A percentile compares a stretch with the other conserved stretches of the same genome.
Evolutionary conservation across 495 filamentous ascomycete species (phyloP).

Genomic region (Hypoxylon intermedium): DNA sequence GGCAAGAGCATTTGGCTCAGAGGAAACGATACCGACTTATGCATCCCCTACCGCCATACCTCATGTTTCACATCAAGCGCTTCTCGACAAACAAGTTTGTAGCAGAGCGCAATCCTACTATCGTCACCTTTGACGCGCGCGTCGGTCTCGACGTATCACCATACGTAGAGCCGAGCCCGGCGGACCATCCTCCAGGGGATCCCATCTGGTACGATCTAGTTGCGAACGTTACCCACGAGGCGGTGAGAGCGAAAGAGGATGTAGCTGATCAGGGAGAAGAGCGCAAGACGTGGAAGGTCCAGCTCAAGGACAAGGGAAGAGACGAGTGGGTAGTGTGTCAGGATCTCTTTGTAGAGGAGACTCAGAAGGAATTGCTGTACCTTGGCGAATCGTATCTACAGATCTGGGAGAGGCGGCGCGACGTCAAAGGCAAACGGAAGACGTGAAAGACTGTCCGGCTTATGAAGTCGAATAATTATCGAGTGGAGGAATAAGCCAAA

Average conservation of each 20-base stretch:
- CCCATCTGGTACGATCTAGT: conserved; percentile 96
- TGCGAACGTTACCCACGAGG: conserved; percentile 93
- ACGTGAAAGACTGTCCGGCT: conserved; percentile 10
- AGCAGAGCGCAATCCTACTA: conserved; percentile 93
- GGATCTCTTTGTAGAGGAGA: conserved; percentile 89
- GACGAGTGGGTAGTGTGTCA: conserved; percentile 93
- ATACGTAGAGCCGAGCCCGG: conserved; percentile 69
- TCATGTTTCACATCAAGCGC: conserved; percentile 95
- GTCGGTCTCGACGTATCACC: conserved; percentile 81
- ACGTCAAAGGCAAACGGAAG: conserved; percentile 40
- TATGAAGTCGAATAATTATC: neutral
- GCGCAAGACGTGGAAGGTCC: conserved; percentile 80
- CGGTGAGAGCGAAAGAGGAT: conserved; percentile 75
- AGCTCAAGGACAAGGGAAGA: conserved; percentile 65
- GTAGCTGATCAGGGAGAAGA: conserved; percentile 82
- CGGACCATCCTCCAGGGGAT: conserved; percentile 68
- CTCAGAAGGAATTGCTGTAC: conserved; percentile 84
- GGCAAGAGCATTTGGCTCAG: conserved; percentile 86
- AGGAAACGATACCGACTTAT: conserved; percentile 88
- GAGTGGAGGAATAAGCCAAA: neutral
- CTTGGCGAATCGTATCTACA: conserved; percentile 93
- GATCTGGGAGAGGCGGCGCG: conserved; percentile 86
- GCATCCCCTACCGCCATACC: conserved; percentile 89
- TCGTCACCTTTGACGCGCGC: conserved; percentile 89
- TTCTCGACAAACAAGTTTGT: conserved; percentile 97